Base-by-base conservation (phyloP, 169 alveolate species). In the Ophryocystis elektroscirrha region DNA sequence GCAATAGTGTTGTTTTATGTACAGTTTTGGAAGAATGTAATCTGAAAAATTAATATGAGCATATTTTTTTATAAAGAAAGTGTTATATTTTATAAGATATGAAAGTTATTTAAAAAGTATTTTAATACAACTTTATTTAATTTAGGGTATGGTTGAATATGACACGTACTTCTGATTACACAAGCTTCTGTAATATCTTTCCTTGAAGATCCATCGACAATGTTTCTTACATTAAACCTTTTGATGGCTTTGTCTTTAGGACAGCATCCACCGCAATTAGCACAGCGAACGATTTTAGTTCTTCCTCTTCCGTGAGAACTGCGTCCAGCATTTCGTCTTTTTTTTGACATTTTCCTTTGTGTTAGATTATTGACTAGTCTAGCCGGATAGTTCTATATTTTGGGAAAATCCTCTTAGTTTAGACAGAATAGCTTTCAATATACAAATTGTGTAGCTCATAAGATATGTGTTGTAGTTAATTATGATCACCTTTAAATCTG, bases 271-370 rank as follows among this genome's bases (percentile, higher is more conserved):
- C 92, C 93, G 77, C 99, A 94, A 86, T 94, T 91, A 63, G 90
- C 78, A 85, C 98, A 94, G 47, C 94, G 71, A 53, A 94, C 73
- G 47, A 91, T 84, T 62, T 84, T 81, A 35, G 85, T 84, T 79
- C 90, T 96, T 55, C 99, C 98, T 54, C 96, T 81, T 57, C 93
- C 94, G 76, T 94, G 94, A 81, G 89, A 89, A 65, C 91, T 79
- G 66, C 99, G 87, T 57, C 99, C 99, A 66, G 81, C 88, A 82
- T 93, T 93, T 57, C 99, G 82, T 61, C 99, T 89, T 81, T 93
- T 93, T 69, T 84, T 77, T 61, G 97, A 96, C 98, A 91, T 88
- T 58, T 65, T 71, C n/a, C n/a, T n/a, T n/a, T n/a, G n/a, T n/a
- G n/a, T n/a, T n/a, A n/a, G n/a, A n/a, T n/a, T n/a, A n/a, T n/a